Conservation (phyloP, 2,329 filamentous ascomycete genomes). For the Aspergillus sp. region DNA sequence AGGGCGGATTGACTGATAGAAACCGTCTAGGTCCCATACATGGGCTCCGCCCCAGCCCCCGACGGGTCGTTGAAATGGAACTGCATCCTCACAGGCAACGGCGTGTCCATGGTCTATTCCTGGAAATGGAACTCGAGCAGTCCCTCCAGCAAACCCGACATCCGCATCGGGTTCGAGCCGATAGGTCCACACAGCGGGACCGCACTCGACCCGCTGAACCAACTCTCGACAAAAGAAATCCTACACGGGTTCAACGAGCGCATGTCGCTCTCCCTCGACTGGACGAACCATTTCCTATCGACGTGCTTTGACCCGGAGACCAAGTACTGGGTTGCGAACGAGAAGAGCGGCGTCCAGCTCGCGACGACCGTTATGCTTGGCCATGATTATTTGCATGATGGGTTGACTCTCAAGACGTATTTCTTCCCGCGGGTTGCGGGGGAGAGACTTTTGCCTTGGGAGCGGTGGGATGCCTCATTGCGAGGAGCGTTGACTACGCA, state of each 20-base stretch:
- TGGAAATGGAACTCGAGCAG: neutral
- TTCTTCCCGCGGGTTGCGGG: neutral
- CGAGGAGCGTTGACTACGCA: neutral
- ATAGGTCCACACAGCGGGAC: neutral
- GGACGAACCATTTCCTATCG: neutral
- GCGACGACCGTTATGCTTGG: constrained; percentile 1
- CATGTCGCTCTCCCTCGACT: neutral
- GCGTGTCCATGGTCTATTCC: neutral
- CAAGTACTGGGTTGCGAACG: neutral
- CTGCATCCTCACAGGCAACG: neutral
- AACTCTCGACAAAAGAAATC: neutral
- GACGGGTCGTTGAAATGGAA: neutral
- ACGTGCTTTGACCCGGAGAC: neutral
- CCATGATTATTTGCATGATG: constrained; percentile 1
- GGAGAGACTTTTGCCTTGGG: neutral
- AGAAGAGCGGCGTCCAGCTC: neutral
- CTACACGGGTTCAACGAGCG: neutral
- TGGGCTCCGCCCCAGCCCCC: neutral
- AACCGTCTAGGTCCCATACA: neutral
- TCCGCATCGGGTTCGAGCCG: constrained; percentile 2
- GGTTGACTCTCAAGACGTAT: constrained; percentile 1
- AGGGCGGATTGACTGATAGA: neutral
- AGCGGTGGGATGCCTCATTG: neutral
- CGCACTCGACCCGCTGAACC: neutral
- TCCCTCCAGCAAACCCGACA: neutral